Evolutionary conservation across 1,284 basidiomycete species (phyloP), one percentile per base, ranked within the genome.

Genomic region (Moniliophthora roreri): DNA sequence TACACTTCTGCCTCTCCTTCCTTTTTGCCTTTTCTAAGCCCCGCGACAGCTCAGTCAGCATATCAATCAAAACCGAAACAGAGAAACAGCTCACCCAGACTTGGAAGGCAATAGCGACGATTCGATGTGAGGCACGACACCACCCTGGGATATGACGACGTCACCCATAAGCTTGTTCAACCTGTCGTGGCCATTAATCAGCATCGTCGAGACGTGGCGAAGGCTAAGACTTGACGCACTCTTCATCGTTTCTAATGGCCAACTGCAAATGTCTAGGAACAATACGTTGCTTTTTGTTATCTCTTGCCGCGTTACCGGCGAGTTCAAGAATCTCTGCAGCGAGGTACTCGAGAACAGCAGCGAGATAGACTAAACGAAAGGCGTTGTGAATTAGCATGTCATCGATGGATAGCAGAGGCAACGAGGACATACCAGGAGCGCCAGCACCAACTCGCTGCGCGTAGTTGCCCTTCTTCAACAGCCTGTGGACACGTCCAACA

Each of bases 81-180:
- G 11, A 6, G 23, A 23, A 8, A 34, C 11, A n/a, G 54, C 66
- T 41, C 45, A 72, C 70, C 64, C 70, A 18, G 74, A 71, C 59
- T 76, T 76, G 65, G 66, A 71, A 20, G 75, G 75, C 24, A 77
- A 60, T n/a, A 77, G 69, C 56, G 67, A 63, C 3, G 66, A 60
- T 28, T 68, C 61, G 62, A 77, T 77, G 48, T 66, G 71, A 57
- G 91, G 91, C 49, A 94, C 83, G 61, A 93, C 92, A 80, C 91
- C 91, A 75, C 91, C 91, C 67, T 95, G 90, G n/a, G 89, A 91
- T 77, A 94, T 93, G 71, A 91, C 84, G 60, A 93, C 91, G 62
- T 84, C 78, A 36, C 90, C 91, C 58, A 94, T 80, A 35, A 91
- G 78, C 64, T 80, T 82, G 70, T 85, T 85, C 63, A 87, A 70